phyloP scores from a whole-genome alignment of 2,329 filamentous ascomycete genomes.

The Fusarium paranaense region DNA sequence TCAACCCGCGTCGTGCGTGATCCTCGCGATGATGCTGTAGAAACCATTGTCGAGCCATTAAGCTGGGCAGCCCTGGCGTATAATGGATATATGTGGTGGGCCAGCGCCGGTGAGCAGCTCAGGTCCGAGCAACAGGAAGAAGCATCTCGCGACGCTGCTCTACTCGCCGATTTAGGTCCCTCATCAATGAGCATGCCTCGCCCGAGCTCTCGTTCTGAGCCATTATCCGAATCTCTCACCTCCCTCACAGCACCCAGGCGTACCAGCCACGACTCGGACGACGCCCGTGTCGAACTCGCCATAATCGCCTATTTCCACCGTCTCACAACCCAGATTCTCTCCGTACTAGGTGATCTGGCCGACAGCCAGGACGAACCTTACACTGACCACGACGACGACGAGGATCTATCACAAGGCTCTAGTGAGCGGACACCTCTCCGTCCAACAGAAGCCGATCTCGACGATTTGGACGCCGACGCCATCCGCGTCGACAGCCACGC shows the following conservation, averaged over 20 bases:
- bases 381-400: slow-evolving; percentile 49
- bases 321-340: slow-evolving; percentile 74
- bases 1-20: slow-evolving; percentile 47
- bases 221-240: slow-evolving; percentile 57
- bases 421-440: slow-evolving; percentile 45
- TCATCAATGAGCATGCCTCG: slow-evolving; percentile 49
- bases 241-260: slow-evolving; percentile 55
- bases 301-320: slow-evolving; percentile 87
- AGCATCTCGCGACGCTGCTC: slow-evolving; percentile 63
- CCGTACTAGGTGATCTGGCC: slow-evolving; percentile 71
- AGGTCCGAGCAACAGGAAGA: slow-evolving; percentile 71
- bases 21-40: slow-evolving; percentile 61
- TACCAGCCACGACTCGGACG: slow-evolving; percentile 51
- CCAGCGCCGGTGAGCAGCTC: slow-evolving; percentile 80
- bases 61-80: slow-evolving; percentile 83
- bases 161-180: slow-evolving; percentile 65
- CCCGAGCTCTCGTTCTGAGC: slow-evolving; percentile 48
- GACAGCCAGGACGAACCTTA: slow-evolving; percentile 60
- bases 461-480: slow-evolving; percentile 52
- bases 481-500: slow-evolving; percentile 73
- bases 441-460: slow-evolving; percentile 33
- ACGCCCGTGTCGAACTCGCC: slow-evolving; percentile 71
- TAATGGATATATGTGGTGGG: slow-evolving; percentile 91
- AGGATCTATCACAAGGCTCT: slow-evolving; percentile 49
- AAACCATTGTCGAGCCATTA: slow-evolving; percentile 70